phyloP scores from a whole-genome alignment of 176 grass and related monocot genomes.

The Microstegium vimineum region DNA sequence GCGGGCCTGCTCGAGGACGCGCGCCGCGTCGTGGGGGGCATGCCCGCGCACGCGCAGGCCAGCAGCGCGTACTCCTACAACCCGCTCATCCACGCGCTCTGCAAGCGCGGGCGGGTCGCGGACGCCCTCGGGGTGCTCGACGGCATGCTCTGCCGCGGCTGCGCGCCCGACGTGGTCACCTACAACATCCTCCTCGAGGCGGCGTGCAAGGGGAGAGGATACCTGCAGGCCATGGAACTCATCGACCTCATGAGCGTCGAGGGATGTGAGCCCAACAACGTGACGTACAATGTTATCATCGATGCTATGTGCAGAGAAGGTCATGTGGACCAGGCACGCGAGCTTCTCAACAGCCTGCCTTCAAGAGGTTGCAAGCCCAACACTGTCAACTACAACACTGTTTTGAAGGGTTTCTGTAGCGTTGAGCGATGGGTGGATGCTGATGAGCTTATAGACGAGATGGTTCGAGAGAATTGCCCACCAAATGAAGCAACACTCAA shows the following conservation, averaged over 20 bases:
- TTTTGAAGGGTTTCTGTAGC: slow-evolving; percentile 46
- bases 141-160: slow-evolving; percentile 51
- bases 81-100: slow-evolving; percentile 64
- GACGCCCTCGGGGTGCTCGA: slow-evolving; percentile 67
- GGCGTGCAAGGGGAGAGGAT: slow-evolving; percentile 48
- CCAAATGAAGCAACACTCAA: slow-evolving; percentile 50
- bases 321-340: slow-evolving; percentile 32
- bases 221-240: slow-evolving; percentile 52
- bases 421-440: slow-evolving; percentile 51
- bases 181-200: slow-evolving; percentile 81
- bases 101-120: slow-evolving; percentile 41
- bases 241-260: slow-evolving; percentile 59
- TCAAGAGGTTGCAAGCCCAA: slow-evolving; percentile 60
- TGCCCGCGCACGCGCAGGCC: slow-evolving; percentile 40
- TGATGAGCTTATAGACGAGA: slow-evolving; percentile 40
- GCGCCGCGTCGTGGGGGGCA: slow-evolving; percentile 49
- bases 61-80: slow-evolving; percentile 62
- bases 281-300: slow-evolving; percentile 71
- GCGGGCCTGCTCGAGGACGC: slow-evolving; percentile 48
- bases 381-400: slow-evolving; percentile 57
- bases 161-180: slow-evolving; percentile 64
- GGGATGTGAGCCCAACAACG: slow-evolving; percentile 56
- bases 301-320: slow-evolving; percentile 69
- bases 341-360: slow-evolving; percentile 37
- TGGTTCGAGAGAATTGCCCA: slow-evolving; percentile 47